Conservation (phyloP, 345 rosid genomes). For the Rubroshorea leprosula region DNA sequence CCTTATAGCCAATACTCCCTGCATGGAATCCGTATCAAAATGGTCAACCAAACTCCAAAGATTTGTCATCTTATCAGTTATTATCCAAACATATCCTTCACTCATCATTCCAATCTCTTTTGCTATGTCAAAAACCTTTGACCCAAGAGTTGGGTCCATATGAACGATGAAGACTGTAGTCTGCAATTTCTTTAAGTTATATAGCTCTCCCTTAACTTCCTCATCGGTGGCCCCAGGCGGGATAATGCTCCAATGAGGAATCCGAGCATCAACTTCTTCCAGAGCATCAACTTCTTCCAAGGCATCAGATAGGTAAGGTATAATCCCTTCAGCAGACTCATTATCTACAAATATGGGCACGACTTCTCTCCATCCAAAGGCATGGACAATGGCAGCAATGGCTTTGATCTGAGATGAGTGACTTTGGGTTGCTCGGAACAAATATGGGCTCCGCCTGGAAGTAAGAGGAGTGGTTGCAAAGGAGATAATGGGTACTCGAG, state of each 20-base stretch:
- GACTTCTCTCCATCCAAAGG: too few relatives aligned
- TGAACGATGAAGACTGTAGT: too few relatives aligned
- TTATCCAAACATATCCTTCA: conserved; percentile 46
- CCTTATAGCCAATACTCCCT: conserved; percentile 39
- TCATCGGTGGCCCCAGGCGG: conserved; percentile 31
- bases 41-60: background rate
- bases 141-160: too few relatives aligned
- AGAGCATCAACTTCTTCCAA: too few relatives aligned
- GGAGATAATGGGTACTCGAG: conserved; percentile 45
- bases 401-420: conserved; percentile 41
- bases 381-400: conserved; percentile 31
- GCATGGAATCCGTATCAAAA: conserved; percentile 26
- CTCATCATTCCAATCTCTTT: too few relatives aligned
- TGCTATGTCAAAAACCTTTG: too few relatives aligned
- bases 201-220: conserved; percentile 42
- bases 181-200: too few relatives aligned
- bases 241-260: conserved; percentile 45
- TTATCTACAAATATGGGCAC: too few relatives aligned
- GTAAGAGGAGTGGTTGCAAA: too few relatives aligned
- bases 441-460: too few relatives aligned
- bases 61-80: conserved; percentile 31
- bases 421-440: conserved; percentile 32
- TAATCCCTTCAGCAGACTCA: too few relatives aligned
- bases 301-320: too few relatives aligned
- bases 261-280: conserved; percentile 20